Conservation (phyloP, 2,329 filamentous ascomycete species). For the Pyrenophora teres region DNA sequence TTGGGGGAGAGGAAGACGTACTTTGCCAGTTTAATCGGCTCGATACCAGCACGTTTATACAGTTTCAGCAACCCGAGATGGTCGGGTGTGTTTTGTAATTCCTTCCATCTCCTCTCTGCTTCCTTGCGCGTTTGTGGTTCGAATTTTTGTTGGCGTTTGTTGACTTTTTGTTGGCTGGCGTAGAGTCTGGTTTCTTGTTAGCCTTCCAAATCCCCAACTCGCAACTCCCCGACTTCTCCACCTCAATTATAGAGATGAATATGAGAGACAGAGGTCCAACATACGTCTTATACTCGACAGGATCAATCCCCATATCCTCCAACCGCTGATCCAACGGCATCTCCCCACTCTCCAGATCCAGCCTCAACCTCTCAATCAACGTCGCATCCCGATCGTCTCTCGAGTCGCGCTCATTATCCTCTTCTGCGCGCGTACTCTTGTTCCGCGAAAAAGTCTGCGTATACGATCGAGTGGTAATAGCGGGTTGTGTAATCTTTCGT, state of each 20-base stretch:
- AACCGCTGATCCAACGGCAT: slow-evolving; percentile 36
- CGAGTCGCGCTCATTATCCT: slow-evolving; percentile 20
- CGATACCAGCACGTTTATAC: slow-evolving; percentile 41
- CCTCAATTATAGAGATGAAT: too few relatives aligned
- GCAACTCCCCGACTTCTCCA: too few relatives aligned
- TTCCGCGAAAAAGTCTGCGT: slow-evolving; percentile 32
- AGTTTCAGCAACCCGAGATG: slow-evolving; percentile 36
- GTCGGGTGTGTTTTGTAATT: slow-evolving; percentile 38
- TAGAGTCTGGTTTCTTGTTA: slow-evolving; percentile 29
- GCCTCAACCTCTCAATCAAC: slow-evolving; percentile 19
- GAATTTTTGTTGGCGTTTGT: slow-evolving; percentile 23
- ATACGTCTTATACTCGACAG: slow-evolving; percentile 38
- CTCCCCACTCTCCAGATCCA: slow-evolving; percentile 26
- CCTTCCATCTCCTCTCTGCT: slow-evolving; percentile 35
- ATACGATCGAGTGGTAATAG: slow-evolving; percentile 22
- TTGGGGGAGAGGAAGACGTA: slow-evolving; percentile 13
- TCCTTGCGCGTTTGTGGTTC: slow-evolving; percentile 41
- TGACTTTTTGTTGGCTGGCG: slow-evolving; percentile 31
- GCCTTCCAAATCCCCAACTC: not conserved
- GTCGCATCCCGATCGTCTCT: slow-evolving; percentile 10
- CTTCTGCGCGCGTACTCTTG: slow-evolving; percentile 25
- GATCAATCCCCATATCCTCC: slow-evolving; percentile 34
- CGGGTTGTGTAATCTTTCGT: slow-evolving; percentile 28
- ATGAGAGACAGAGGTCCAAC: not conserved
- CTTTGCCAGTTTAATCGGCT: slow-evolving; percentile 45